phyloP scores from a whole-genome alignment of 352 stramenopile genomes.

The Phytophthora hybrid region DNA sequence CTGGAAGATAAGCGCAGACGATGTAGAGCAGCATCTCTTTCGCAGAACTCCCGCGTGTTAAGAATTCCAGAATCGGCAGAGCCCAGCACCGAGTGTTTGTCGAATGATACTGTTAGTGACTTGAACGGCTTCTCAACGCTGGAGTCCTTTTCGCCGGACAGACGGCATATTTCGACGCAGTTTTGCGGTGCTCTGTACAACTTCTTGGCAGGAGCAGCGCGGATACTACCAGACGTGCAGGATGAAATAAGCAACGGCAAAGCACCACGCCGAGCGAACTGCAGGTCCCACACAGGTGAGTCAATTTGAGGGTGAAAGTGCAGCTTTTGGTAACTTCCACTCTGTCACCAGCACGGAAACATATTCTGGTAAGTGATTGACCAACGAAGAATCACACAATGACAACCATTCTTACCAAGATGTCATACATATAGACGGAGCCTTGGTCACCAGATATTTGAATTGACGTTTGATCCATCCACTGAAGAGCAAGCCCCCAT shows the following conservation, averaged over 20 bases:
- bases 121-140: conserved; percentile 70
- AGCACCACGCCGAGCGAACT: conserved; percentile 57
- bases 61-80: conserved; percentile 53
- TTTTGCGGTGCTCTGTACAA: conserved; percentile 71
- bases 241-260: conserved; percentile 68
- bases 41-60: conserved; percentile 70
- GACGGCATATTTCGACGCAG: conserved; percentile 76
- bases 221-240: conserved; percentile 76
- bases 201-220: conserved; percentile 67
- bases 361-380: not conserved
- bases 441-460: conserved; percentile 87
- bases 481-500: conserved; percentile 81
- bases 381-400: not conserved
- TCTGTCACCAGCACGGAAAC: conserved; percentile 41
- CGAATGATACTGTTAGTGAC: conserved; percentile 60
- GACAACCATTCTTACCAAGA: conserved; percentile 56
- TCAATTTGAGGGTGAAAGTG: conserved; percentile 88
- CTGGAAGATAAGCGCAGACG: conserved; percentile 64
- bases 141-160: conserved; percentile 59
- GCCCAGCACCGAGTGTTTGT: conserved; percentile 49
- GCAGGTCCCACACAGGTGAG: conserved; percentile 84
- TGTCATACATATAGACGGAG: conserved; percentile 81
- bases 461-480: conserved; percentile 79
- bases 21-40: conserved; percentile 82
- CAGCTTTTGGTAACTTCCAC: conserved; percentile 81